These are phyloP conservation scores for Cyberlindnera maritima DNA, from an alignment of 805 yeast species.

Conservation along the genomic window DNA sequence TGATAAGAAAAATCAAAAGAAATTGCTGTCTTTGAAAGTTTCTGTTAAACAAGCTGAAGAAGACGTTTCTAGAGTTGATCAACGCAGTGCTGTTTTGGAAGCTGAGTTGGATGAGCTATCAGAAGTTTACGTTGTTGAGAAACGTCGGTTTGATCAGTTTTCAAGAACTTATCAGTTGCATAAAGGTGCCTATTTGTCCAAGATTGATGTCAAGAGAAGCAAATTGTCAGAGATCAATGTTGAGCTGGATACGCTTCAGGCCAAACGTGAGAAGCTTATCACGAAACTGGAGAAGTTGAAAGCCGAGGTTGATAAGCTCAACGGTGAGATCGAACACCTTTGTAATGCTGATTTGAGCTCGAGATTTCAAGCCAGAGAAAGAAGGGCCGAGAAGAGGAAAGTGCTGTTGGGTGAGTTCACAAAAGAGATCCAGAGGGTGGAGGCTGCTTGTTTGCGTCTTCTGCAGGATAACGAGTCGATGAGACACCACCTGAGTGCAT, in stretches of 20 bases:
- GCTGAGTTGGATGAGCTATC: constrained; percentile 34
- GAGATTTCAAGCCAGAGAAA: constrained; percentile 19
- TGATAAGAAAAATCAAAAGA: constrained; percentile 47
- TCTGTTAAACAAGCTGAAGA: constrained; percentile 27
- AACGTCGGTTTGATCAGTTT: constrained; percentile 36
- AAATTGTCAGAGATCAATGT: constrained; percentile 26
- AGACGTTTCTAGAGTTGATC: constrained; percentile 23
- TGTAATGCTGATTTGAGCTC: constrained; percentile 13
- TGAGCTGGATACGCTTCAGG: constrained; percentile 30
- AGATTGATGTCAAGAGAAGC: constrained; percentile 23
- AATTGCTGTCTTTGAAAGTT: constrained; percentile 19
- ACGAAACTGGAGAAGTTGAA: constrained; percentile 31
- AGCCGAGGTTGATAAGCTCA: constrained; percentile 17
- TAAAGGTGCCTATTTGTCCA: constrained; percentile 29
- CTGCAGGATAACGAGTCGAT: constrained; percentile 20
- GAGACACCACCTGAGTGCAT: constrained; percentile 2
- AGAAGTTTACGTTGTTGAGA: constrained; percentile 37
- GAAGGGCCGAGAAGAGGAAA: constrained; percentile 23
- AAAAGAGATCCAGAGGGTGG: constrained; percentile 24
- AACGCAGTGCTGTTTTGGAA: constrained; percentile 15
- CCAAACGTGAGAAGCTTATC: constrained; percentile 33
- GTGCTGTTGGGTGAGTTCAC: constrained; percentile 25
- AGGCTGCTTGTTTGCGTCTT: constrained; percentile 17
- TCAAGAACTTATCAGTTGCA: constrained; percentile 31
- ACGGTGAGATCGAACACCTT: constrained; percentile 18